phyloP scores from a whole-genome alignment of 2,329 filamentous ascomycete genomes.

The Pseudocercospora macadamiae region DNA sequence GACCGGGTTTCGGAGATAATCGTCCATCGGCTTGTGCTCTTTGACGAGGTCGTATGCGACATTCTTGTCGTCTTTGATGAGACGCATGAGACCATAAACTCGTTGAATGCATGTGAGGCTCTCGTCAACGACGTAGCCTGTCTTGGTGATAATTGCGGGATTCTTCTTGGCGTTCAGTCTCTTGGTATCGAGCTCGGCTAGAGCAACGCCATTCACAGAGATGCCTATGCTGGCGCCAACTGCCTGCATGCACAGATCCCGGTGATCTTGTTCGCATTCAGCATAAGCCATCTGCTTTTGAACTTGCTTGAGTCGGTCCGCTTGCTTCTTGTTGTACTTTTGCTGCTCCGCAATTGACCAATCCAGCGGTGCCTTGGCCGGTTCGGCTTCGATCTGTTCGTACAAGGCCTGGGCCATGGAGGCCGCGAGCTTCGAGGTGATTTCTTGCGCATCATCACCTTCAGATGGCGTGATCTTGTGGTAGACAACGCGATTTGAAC shows the following conservation, averaged over 20 bases:
- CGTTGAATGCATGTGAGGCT: neutral
- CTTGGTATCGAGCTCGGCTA: neutral
- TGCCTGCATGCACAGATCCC: neutral
- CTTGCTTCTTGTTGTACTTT: neutral
- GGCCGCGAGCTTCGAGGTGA: neutral
- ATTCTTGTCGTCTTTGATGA: neutral
- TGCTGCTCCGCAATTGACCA: neutral
- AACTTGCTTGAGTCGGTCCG: neutral
- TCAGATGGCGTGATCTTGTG: neutral
- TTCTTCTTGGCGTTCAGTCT: neutral
- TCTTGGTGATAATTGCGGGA: neutral
- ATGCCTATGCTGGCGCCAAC: neutral
- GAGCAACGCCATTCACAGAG: neutral
- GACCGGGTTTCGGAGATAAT: neutral
- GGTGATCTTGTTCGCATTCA: neutral
- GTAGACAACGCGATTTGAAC: neutral
- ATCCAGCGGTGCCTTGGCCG: neutral
- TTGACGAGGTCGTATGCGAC: neutral
- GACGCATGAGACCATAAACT: neutral
- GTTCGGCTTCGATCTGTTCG: neutral
- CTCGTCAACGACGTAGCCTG: neutral
- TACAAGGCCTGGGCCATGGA: neutral
- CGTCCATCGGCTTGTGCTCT: neutral
- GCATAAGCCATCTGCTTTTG: neutral
- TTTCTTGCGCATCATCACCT: neutral